Percentiles rank a stretch among this genome's conserved stretches.
Conservation (phyloP, 139 green algal genomes). For the Volvox africanus region DNA sequence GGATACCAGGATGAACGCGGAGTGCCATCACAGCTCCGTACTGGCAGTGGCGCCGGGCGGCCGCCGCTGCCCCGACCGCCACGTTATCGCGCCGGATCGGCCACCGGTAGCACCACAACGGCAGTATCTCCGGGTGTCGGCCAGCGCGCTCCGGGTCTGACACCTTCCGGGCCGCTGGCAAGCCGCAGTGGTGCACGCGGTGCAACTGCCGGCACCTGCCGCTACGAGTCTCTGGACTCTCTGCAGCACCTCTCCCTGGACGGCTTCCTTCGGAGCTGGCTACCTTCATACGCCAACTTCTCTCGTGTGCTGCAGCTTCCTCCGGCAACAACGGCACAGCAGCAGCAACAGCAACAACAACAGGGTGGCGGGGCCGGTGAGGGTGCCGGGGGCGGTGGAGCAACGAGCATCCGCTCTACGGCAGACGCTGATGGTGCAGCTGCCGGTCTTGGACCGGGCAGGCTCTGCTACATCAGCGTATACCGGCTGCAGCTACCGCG, state of each 20-base stretch:
- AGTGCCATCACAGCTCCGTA: not conserved
- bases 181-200: not conserved
- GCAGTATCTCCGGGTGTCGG: not conserved
- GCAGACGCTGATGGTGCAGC: not conserved
- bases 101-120: not conserved
- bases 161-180: not conserved
- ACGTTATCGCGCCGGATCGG: not conserved
- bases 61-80: slow-evolving; percentile 31
- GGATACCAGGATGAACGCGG: not conserved
- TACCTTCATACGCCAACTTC: slow-evolving; percentile 34
- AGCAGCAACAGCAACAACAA: slow-evolving; percentile 12
- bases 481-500: slow-evolving; percentile 32
- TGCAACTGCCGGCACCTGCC: slow-evolving; percentile 16
- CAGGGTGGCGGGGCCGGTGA: not conserved
- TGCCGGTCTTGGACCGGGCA: not conserved
- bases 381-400: not conserved
- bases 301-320: not conserved
- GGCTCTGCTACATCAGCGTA: slow-evolving; percentile 45
- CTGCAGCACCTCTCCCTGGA: slow-evolving; percentile 36
- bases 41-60: not conserved
- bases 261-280: slow-evolving; percentile 36
- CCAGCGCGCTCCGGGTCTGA: not conserved
- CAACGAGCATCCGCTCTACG: no score
- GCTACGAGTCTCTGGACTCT: slow-evolving; percentile 43
- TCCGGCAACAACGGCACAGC: not conserved